Evolutionary conservation across 2,329 filamentous ascomycete genomes (phyloP), one percentile per base, ranked within the genome.

Genomic region (Teratosphaeriaceae sp.): DNA sequence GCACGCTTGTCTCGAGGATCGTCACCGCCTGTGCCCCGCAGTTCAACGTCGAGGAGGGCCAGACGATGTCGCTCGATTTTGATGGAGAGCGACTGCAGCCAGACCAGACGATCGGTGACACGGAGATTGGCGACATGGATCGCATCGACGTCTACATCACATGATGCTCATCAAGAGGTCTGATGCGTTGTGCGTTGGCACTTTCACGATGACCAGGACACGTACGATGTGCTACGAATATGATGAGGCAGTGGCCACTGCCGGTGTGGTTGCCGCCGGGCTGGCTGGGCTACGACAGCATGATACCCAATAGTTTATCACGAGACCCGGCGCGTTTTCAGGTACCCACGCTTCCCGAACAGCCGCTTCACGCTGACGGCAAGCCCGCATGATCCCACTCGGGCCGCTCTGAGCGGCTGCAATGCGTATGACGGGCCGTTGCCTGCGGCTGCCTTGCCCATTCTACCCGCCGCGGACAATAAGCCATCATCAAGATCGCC

Each of bases 91-190:
- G 69, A 36, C 66, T 94, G 21, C 76, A 82, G 12, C 73, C 76
- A n/a, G 70, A 78, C 1, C 66, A 69, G 22, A 76, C 73, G 2
- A 72, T 92, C 35, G 70, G 71, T 34, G 79, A 85, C 26, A 75
- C 80, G 2, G 87, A 88, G 15, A 77, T 94, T 30, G 78, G 79
- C 35, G 84, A 94, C 55, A 73, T 81, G 68, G 85, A 90, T 60
- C 73, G 75, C 21, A 68, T 94, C 24, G 87, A 94, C 62, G 84
- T 92, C 18, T 73, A 83, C 51, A 64, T 88, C 42, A 78, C 72
- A 51, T 79, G 48, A 62, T 16, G 9, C 9, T 16, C 9, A 27
- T n/a, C 8, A 27, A 27, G 8, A 27, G 8, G 24, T n/a, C 8
- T 8, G 24, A 27, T n/a, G n/a, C 8, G n/a, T 8, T 27, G 24